phyloP scores from a whole-genome alignment of 2,329 filamentous ascomycete genomes.

The Claviceps purpurea region DNA sequence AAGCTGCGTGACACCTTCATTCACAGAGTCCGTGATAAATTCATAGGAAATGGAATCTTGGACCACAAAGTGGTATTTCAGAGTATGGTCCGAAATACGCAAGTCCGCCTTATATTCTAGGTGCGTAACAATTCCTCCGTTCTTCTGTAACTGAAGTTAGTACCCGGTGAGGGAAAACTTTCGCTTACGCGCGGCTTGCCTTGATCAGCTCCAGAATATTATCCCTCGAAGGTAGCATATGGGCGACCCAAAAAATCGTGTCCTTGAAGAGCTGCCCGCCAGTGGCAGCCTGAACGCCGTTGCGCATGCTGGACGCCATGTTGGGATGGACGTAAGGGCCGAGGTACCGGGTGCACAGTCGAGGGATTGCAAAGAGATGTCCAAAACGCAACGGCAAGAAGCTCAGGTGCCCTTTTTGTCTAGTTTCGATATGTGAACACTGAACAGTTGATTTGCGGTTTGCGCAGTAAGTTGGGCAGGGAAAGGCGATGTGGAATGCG shows the following conservation, averaged over 20 bases:
- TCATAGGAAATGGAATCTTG: slow-evolving; percentile 39
- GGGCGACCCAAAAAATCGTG: slow-evolving; percentile 36
- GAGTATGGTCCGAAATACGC: slow-evolving; percentile 42
- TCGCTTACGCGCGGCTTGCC: slow-evolving; percentile 18
- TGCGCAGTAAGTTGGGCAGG: not conserved
- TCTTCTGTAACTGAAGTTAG: slow-evolving; percentile 20
- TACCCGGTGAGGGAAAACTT: not conserved
- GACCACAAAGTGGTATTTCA: no score
- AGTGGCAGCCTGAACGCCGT: slow-evolving; percentile 3
- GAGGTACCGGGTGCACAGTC: not conserved
- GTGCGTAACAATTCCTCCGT: slow-evolving; percentile 36
- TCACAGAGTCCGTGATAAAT: slow-evolving; percentile 39
- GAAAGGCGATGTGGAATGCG: not conserved
- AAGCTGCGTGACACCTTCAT: slow-evolving; percentile 29
- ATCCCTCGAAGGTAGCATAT: slow-evolving; percentile 28
- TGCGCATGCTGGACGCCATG: not conserved
- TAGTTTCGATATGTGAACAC: not conserved
- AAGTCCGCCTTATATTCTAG: slow-evolving; percentile 41
- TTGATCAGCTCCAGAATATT: slow-evolving; percentile 25
- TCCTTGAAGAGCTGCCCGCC: slow-evolving; percentile 33
- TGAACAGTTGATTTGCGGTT: not conserved
- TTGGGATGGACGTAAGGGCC: not conserved
- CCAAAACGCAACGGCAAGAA: not conserved
- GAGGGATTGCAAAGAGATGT: not conserved
- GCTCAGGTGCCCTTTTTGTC: not conserved